Conservation (phyloP, 2,329 filamentous ascomycete genomes). For the Fusarium papillatum region DNA sequence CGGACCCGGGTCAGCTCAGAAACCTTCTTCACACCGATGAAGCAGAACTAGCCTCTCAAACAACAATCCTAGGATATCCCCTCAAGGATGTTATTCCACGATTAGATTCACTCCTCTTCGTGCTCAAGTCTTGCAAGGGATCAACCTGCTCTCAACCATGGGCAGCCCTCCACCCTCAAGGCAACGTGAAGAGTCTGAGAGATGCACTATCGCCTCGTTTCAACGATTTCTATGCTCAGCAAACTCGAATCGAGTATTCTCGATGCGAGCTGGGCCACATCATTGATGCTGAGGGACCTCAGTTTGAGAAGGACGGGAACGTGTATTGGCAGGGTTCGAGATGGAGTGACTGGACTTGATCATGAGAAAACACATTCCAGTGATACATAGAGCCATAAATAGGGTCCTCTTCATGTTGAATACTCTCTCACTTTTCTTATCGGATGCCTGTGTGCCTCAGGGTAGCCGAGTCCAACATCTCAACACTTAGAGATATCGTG, state of each 20-base stretch:
- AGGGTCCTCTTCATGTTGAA: too few species aligned
- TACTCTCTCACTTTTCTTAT: neutral
- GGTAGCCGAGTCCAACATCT: neutral
- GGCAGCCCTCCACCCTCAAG: constrained; percentile 66
- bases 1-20: constrained; percentile 62
- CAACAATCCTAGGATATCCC: constrained; percentile 48
- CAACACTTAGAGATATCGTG: neutral
- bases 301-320: constrained; percentile 12
- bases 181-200: constrained; percentile 61
- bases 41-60: constrained; percentile 4
- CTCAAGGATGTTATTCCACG: constrained; percentile 60
- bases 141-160: constrained; percentile 66
- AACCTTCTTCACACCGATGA: constrained; percentile 43
- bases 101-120: constrained; percentile 69
- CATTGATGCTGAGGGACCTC: constrained; percentile 66
- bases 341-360: constrained; percentile 17
- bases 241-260: constrained; percentile 62
- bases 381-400: neutral
- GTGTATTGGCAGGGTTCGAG: constrained; percentile 14
- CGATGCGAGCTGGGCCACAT: constrained; percentile 70
- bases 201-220: constrained; percentile 63
- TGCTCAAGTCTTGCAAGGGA: constrained; percentile 71
- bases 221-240: constrained; percentile 65
- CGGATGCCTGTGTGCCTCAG: neutral
- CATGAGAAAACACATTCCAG: neutral